Evolutionary conservation across 345 rosid species (phyloP).

Genomic region (Zanthoxylum bungeanum): DNA sequence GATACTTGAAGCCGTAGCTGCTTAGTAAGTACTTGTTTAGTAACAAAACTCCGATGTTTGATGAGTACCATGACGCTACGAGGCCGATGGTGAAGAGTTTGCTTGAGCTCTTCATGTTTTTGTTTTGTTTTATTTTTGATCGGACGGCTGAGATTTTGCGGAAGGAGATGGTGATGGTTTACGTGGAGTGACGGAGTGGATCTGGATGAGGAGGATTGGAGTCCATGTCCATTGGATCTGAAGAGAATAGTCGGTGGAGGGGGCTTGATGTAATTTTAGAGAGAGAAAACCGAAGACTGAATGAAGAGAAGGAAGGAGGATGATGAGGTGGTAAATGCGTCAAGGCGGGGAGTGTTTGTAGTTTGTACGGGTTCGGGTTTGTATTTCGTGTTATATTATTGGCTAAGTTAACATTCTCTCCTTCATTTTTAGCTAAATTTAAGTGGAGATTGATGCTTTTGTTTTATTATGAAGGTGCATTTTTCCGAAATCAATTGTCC

Average conservation of each 20-base stretch:
- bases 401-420: background rate
- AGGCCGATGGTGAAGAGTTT: slow-evolving; percentile 80
- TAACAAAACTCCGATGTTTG: slow-evolving; percentile 90
- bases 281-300: background rate
- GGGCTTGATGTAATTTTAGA: background rate
- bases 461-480: too few relatives aligned
- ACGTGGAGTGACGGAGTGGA: slow-evolving; percentile 5
- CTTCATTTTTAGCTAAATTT: too few relatives aligned
- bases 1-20: slow-evolving; percentile 96
- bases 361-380: slow-evolving; percentile 1
- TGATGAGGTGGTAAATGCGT: slow-evolving; percentile 20
- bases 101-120: slow-evolving; percentile 51
- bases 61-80: slow-evolving; percentile 83
- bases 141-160: slow-evolving; percentile 17
- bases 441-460: too few relatives aligned
- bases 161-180: too few relatives aligned
- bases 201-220: background rate
- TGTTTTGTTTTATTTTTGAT: too few relatives aligned
- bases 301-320: background rate
- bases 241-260: background rate
- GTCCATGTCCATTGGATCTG: slow-evolving; percentile 27
- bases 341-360: background rate
- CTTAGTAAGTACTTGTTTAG: slow-evolving; percentile 88
- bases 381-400: background rate
- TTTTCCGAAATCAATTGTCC: too few relatives aligned